Percentiles rank a stretch among this genome's conserved stretches.
phyloP scores from a whole-genome alignment of 73 alveolate genomes.

The Chromera velia region DNA sequence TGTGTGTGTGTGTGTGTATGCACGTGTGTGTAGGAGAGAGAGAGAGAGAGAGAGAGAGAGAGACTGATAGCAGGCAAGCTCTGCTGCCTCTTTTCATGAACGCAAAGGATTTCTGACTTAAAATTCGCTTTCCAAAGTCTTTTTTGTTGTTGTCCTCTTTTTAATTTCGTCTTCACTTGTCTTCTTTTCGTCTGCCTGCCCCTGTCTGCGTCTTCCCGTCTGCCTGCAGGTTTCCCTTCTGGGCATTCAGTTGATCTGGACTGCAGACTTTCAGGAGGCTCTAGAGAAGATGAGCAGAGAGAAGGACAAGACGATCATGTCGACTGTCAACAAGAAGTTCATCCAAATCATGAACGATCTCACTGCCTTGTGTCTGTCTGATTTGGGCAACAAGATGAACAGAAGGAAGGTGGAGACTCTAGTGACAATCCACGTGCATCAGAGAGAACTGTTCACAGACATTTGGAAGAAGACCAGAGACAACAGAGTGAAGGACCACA shows the following conservation, averaged over 20 bases:
- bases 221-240: conserved; percentile 46
- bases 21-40: too few relatives aligned
- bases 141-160: neutral
- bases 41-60: too few relatives aligned
- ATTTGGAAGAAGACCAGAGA: conserved; percentile 67
- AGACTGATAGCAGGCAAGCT: neutral
- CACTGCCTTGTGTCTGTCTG: conserved; percentile 75
- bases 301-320: conserved; percentile 65
- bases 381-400: conserved; percentile 52
- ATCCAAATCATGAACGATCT: conserved; percentile 66
- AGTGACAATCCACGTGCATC: conserved; percentile 88
- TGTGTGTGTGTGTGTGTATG: neutral
- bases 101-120: conserved; percentile 21
- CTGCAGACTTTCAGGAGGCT: conserved; percentile 76
- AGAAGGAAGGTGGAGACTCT: conserved; percentile 83
- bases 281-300: conserved; percentile 61
- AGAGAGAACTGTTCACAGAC: conserved; percentile 82
- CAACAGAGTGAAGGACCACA: conserved; percentile 69
- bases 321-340: conserved; percentile 54
- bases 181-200: too few relatives aligned
- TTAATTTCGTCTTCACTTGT: too few relatives aligned
- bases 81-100: conserved; percentile 7
- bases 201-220: too few relatives aligned
- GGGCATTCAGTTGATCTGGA: conserved; percentile 87
- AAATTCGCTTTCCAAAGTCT: too few relatives aligned